Evolutionary conservation across 2,329 filamentous ascomycete species (phyloP).

Genomic region (Hymenoscyphus albidus): DNA sequence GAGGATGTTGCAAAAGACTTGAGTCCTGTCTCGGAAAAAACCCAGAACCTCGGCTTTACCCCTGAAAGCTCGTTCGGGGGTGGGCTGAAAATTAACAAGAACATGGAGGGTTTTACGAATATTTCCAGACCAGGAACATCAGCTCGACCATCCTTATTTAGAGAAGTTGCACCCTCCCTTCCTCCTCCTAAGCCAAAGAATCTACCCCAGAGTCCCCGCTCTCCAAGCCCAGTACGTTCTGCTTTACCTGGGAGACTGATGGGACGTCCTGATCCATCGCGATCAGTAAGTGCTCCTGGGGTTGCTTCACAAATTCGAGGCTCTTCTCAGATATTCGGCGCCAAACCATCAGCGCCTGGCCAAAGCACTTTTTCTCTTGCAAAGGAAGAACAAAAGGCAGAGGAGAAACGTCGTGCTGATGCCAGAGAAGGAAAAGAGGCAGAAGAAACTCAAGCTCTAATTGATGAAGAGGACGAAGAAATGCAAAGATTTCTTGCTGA

Average conservation of each 20-base stretch:
- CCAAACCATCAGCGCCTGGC: slow-evolving; percentile 40
- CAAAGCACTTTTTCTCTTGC: slow-evolving; percentile 25
- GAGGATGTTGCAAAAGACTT: slow-evolving; percentile 63
- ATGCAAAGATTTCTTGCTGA: slow-evolving; percentile 59
- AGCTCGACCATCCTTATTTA: slow-evolving; percentile 44
- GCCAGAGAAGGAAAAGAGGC: slow-evolving; percentile 52
- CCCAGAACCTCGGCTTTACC: slow-evolving; percentile 49
- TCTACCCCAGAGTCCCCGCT: slow-evolving; percentile 53
- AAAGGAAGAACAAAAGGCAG: slow-evolving; percentile 28
- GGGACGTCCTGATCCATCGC: slow-evolving; percentile 46
- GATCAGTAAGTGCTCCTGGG: slow-evolving; percentile 59
- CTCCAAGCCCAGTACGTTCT: slow-evolving; percentile 66
- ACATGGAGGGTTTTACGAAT: slow-evolving; percentile 39
- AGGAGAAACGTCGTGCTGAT: slow-evolving; percentile 29
- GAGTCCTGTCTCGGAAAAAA: slow-evolving; percentile 47
- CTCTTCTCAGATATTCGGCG: slow-evolving; percentile 43
- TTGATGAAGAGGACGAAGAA: slow-evolving; percentile 67
- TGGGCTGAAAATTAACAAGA: slow-evolving; percentile 41
- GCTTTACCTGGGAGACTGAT: slow-evolving; percentile 50
- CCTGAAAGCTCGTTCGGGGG: slow-evolving; percentile 57
- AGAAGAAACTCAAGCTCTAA: slow-evolving; percentile 53
- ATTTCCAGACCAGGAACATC: slow-evolving; percentile 43
- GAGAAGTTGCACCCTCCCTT: slow-evolving; percentile 54
- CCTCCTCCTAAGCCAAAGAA: slow-evolving; percentile 46
- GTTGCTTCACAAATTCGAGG: slow-evolving; percentile 52